A percentile compares a stretch with the other conserved stretches of the same genome.
Conservation (phyloP, 768 basidiomycete species). For the Lactarius tabidus region DNA sequence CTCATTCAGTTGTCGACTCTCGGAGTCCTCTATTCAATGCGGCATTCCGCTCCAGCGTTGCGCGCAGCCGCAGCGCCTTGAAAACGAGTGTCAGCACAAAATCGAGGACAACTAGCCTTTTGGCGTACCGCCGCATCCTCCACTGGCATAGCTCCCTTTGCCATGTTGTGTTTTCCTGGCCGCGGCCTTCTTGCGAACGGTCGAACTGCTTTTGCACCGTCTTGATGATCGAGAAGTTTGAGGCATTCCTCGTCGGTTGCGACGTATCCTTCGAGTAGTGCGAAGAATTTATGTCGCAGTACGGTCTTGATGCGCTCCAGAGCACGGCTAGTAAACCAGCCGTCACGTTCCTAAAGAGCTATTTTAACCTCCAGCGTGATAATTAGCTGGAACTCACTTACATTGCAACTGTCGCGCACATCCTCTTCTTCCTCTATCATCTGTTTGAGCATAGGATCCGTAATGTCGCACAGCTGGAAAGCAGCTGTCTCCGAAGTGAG, state of each 20-base stretch:
- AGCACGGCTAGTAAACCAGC: conserved; percentile 79
- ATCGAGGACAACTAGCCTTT: neutral
- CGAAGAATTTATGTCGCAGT: conserved; percentile 82
- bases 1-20: conserved; percentile 14
- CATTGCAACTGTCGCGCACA: conserved; percentile 68
- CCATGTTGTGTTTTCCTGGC: conserved; percentile 82
- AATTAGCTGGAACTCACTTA: conserved; percentile 39
- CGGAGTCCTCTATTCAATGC: conserved; percentile 16
- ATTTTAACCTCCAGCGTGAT: conserved; percentile 10
- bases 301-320: conserved; percentile 83
- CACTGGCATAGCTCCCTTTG: conserved; percentile 75
- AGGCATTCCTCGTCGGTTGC: conserved; percentile 72
- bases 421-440: conserved; percentile 76
- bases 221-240: conserved; percentile 48
- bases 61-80: conserved; percentile 67
- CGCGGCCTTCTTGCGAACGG: conserved; percentile 50
- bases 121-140: conserved; percentile 75
- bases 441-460: conserved; percentile 74
- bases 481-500: conserved; percentile 83
- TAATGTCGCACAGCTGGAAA: conserved; percentile 92
- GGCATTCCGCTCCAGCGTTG: conserved; percentile 34
- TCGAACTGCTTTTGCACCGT: conserved; percentile 34
- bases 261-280: conserved; percentile 64
- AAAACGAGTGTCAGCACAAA: conserved; percentile 1
- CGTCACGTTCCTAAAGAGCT: conserved; percentile 63